Evolutionary conservation across 257 asterid genomes (phyloP).

Genomic region (Catharanthus roseus): DNA sequence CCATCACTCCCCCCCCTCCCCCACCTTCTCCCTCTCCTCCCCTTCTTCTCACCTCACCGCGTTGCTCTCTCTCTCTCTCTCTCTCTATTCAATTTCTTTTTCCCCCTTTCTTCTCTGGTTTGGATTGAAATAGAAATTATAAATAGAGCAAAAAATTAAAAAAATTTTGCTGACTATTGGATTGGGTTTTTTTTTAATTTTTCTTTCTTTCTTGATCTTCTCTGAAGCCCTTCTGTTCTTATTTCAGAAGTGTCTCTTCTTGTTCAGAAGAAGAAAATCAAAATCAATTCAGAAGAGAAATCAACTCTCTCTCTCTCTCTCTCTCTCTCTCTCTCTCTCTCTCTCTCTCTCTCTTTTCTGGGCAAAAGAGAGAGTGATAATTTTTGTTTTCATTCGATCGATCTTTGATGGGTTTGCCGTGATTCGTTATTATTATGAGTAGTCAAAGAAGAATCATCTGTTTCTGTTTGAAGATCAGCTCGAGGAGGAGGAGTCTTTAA

Average conservation of each 20-base stretch:
- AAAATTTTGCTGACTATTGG: background rate
- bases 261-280: conserved; percentile 17
- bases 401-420: conserved; percentile 8
- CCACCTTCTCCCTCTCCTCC: background rate
- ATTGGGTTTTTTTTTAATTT: too few relatives aligned
- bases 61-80: too few relatives aligned
- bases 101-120: background rate
- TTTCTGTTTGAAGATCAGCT: conserved; percentile 26
- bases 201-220: conserved; percentile 9
- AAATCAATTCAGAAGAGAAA: background rate
- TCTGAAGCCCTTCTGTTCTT: conserved; percentile 17
- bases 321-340: too few relatives aligned
- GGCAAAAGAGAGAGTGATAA: background rate
- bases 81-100: background rate
- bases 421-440: conserved; percentile 24
- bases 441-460: conserved; percentile 14
- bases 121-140: conserved; percentile 6
- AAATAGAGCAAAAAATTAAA: too few relatives aligned
- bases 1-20: background rate
- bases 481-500: conserved; percentile 17
- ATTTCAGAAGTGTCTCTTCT: conserved; percentile 36
- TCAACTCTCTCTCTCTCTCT: too few relatives aligned
- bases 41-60: too few relatives aligned
- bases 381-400: background rate
- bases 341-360: background rate